phyloP scores from a whole-genome alignment of 2,329 filamentous ascomycete genomes.

The Hypoxylon sp. region DNA sequence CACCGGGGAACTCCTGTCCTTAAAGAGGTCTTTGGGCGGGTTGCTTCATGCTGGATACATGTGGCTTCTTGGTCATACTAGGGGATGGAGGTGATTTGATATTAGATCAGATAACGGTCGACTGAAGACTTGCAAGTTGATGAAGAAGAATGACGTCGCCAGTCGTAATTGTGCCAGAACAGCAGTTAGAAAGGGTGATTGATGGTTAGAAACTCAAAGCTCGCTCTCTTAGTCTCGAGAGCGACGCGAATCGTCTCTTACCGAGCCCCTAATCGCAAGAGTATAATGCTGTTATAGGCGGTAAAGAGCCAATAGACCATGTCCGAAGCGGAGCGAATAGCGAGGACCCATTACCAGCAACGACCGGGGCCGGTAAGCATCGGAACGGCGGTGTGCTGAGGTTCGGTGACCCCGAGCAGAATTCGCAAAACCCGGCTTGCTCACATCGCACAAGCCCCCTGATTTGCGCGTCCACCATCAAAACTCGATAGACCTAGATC shows the following conservation, averaged over 20 bases:
- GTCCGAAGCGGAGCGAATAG: conserved; percentile 1
- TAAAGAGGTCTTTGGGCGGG: neutral
- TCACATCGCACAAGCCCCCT: neutral
- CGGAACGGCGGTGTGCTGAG: conserved; percentile 10
- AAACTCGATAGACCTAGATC: conserved; percentile 25
- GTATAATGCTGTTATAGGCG: neutral
- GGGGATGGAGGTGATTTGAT: neutral
- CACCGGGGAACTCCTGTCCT: too few relatives aligned
- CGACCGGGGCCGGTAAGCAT: conserved; percentile 2
- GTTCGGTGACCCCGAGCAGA: neutral
- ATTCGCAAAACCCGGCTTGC: neutral
- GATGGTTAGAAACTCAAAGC: neutral
- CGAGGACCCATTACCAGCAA: neutral
- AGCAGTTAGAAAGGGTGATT: neutral
- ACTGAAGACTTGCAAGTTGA: neutral
- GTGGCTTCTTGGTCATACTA: neutral
- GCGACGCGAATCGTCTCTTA: neutral
- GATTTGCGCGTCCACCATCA: neutral
- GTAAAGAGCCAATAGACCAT: neutral
- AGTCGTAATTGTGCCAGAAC: neutral
- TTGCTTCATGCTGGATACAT: neutral
- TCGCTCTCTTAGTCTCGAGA: neutral
- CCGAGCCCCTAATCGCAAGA: neutral
- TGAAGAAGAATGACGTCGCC: neutral
- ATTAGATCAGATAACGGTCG: neutral